Percentiles rank a stretch among this genome's conserved stretches.
These are phyloP conservation scores for Diversispora epigaea DNA, from an alignment of 192 early-diverging fungal genomes.

Conservation along the genomic window DNA sequence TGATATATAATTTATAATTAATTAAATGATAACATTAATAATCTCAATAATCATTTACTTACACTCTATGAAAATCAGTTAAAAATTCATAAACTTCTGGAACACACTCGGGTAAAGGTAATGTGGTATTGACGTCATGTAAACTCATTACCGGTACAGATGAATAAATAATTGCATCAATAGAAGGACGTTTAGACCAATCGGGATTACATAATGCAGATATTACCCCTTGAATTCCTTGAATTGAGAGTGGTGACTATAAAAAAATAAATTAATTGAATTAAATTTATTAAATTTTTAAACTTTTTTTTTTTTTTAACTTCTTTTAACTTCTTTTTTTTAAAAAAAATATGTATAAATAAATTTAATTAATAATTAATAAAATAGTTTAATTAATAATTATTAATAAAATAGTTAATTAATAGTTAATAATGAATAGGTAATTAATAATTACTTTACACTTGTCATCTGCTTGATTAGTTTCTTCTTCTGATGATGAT, in stretches of 20 bases:
- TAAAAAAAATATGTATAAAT: no score
- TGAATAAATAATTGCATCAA: constrained; percentile 49
- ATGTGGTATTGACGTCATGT: constrained; percentile 40
- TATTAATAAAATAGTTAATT: no score
- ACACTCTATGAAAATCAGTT: constrained; percentile 52
- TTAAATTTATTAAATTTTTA: neutral
- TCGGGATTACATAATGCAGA: constrained; percentile 40
- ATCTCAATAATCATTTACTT: constrained; percentile 21
- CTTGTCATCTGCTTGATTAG: neutral
- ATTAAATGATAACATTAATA: neutral
- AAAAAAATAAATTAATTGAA: constrained; percentile 3
- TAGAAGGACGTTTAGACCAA: constrained; percentile 51
- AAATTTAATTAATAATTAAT: no score
- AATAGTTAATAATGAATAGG: no score
- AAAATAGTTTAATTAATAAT: no score
- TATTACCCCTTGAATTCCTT: constrained; percentile 47
- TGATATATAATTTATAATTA: neutral
- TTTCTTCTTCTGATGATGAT: neutral
- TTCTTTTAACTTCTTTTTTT: no score
- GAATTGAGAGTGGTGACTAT: constrained; percentile 51
- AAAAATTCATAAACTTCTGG: constrained; percentile 61
- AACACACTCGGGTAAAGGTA: constrained; percentile 49
- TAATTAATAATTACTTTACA: neutral
- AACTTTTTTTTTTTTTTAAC: no score
- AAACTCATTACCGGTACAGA: constrained; percentile 49